A percentile compares a stretch with the other conserved stretches of the same genome.
Evolutionary conservation across 192 early-diverging fungal genomes (phyloP).

Genomic region (Backusella tarrabulga): DNA sequence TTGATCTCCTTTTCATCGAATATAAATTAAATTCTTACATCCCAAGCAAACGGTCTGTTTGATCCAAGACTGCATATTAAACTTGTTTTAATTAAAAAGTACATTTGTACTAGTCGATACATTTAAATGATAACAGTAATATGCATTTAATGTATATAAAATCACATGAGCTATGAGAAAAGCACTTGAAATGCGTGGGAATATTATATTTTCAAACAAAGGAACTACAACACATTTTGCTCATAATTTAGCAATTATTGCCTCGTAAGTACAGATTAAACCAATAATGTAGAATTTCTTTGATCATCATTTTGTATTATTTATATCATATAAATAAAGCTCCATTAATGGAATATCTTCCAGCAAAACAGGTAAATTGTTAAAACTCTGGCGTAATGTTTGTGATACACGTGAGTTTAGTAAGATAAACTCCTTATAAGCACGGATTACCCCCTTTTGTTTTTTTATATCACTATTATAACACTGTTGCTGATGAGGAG

Average conservation of each 20-base stretch:
- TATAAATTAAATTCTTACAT: constrained; percentile 4
- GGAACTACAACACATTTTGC: background rate
- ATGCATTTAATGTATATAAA: background rate
- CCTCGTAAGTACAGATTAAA: background rate
- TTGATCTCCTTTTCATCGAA: background rate
- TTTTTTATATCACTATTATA: background rate
- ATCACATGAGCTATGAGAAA: background rate
- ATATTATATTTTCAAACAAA: background rate
- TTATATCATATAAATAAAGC: background rate
- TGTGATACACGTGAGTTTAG: background rate
- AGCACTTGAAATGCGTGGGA: background rate
- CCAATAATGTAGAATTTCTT: background rate
- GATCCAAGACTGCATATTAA: background rate
- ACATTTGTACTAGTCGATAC: background rate
- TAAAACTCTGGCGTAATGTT: background rate
- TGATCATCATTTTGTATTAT: background rate
- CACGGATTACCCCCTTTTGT: background rate
- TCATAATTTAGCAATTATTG: background rate
- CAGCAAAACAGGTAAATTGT: background rate
- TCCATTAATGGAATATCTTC: background rate
- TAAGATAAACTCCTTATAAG: background rate
- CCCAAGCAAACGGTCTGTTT: background rate
- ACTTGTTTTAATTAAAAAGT: background rate
- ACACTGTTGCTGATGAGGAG: background rate
- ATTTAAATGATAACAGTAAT: background rate